These are phyloP conservation scores for Malus hybrid DNA, from an alignment of 331 rosid species.

Conservation along the genomic window DNA sequence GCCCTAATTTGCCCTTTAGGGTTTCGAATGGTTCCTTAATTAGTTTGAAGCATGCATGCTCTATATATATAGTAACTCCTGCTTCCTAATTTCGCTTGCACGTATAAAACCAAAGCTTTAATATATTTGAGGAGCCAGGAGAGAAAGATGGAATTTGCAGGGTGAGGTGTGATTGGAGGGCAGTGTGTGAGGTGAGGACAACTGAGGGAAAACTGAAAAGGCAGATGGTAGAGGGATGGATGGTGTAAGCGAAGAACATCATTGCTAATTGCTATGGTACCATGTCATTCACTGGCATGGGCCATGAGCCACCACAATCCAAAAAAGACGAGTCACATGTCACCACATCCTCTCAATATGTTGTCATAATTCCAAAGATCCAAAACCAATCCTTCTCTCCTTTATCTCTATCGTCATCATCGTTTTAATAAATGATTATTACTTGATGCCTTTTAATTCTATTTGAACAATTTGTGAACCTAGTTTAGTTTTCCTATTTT, in stretches of 20 bases:
- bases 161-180: too few species aligned
- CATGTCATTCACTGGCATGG: slow-evolving; percentile 63
- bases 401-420: neutral
- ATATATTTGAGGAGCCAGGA: neutral
- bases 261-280: slow-evolving; percentile 36
- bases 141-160: neutral
- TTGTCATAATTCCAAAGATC: slow-evolving; percentile 16
- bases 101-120: too few species aligned
- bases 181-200: neutral
- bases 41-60: too few species aligned
- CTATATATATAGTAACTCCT: too few species aligned
- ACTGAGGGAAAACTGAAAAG: neutral
- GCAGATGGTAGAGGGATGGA: neutral
- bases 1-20: neutral
- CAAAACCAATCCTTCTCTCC: neutral
- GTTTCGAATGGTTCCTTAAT: too few species aligned
- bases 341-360: slow-evolving; percentile 27
- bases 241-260: slow-evolving; percentile 22
- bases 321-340: slow-evolving; percentile 47
- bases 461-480: neutral
- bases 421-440: neutral
- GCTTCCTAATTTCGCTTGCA: too few species aligned
- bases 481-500: neutral
- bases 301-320: slow-evolving; percentile 46
- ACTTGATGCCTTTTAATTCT: neutral